Base-by-base conservation (phyloP, 2,329 filamentous ascomycete genomes). In the Xylariaceae sp. region DNA sequence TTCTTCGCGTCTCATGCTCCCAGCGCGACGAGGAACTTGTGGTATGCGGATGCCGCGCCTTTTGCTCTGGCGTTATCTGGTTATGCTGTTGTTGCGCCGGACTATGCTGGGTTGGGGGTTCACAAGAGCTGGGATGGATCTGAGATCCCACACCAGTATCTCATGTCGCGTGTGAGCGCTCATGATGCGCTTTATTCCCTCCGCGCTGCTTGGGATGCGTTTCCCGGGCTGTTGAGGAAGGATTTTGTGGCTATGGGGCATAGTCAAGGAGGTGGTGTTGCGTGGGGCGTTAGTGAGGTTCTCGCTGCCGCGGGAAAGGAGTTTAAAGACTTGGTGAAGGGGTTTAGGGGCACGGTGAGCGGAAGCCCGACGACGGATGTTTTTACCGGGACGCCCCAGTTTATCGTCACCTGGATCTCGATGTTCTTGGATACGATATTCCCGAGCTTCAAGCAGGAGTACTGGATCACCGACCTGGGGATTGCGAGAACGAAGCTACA, bases 61-160 rank as follows among this genome's bases (percentile, higher is more conserved):
- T 76, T 68, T 42, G 56, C 65, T 6, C 62, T 77, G 3, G 73
- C 71, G 0, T 60, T 73, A 19, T 65, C 69, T 3, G 75, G 76
- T 2, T 74, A 72, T 54, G 73, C 69, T 6, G 74, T 78, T 11
- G 69, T 77, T 16, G 74, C 67, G 1, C 63, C 73, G 12, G 75
- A 76, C 56, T 78, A 73, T 58, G 70, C 73, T 2, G 75, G 74
- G 0, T 66, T 78, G 5, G 75, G 75, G 6, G 62, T 78, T 5
- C 54, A 62, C 14, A 60, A 51, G 17, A 61, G 61, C 31, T 61
- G 67, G 46, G 58, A 69, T 53, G 71, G 70, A 16, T 63, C 58
- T 9, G 34, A 47, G 1, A 73, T 77, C 45, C 58, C 63, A 3
- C 73, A 77, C 54, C 69, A 73, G 43, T 79, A 72, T 50, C 63